Conservation (phyloP, 2,329 filamentous ascomycete species). For the Amphichorda felina region DNA sequence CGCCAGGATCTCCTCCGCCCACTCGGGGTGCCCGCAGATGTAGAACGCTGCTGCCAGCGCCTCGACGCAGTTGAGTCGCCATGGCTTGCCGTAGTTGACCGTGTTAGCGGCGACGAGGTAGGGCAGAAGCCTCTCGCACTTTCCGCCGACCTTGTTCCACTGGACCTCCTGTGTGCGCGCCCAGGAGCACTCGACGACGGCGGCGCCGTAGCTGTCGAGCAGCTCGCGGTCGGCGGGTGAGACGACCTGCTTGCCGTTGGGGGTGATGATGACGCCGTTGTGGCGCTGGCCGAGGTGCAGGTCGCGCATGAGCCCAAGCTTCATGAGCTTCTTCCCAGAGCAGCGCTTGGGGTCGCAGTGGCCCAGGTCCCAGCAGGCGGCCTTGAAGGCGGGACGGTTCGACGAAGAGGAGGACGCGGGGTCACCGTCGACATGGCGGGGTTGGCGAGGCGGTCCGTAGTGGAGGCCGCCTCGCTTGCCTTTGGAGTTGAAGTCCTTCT, state of each 20-base stretch:
- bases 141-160: conserved; percentile 83
- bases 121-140: conserved; percentile 80
- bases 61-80: conserved; percentile 91
- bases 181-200: conserved; percentile 97
- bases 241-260: conserved; percentile 78
- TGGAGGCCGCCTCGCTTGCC: conserved; percentile 58
- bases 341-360: conserved; percentile 97
- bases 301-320: conserved; percentile 84
- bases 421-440: conserved; percentile 28
- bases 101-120: conserved; percentile 95
- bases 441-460: conserved; percentile 43
- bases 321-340: conserved; percentile 90
- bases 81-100: conserved; percentile 94
- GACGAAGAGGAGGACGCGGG: conserved; percentile 12
- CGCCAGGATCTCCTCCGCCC: conserved; percentile 73
- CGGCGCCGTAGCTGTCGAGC: conserved; percentile 80
- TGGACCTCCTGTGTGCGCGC: conserved; percentile 84
- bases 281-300: conserved; percentile 87
- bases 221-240: conserved; percentile 74
- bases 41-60: conserved; percentile 85
- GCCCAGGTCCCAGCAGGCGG: conserved; percentile 94
- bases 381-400: conserved; percentile 58
- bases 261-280: conserved; percentile 84
- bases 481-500: conserved; percentile 70
- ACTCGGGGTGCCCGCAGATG: conserved; percentile 85